Evolutionary conservation across 345 rosid species (phyloP).

Genomic region (Eucalyptus erythrocorys): DNA sequence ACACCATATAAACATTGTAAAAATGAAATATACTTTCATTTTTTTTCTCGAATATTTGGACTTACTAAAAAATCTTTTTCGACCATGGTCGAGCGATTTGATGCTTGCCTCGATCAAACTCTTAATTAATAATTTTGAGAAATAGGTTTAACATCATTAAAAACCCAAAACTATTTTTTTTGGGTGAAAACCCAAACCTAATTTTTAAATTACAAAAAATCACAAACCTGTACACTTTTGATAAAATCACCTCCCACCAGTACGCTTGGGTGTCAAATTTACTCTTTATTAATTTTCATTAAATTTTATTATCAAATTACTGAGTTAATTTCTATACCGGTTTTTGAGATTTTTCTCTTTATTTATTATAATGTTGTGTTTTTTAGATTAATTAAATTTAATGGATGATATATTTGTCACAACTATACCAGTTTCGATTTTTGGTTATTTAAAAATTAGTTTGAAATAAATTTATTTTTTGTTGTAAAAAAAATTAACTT

Average conservation of each 20-base stretch:
- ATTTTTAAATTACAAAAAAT: too few relatives aligned
- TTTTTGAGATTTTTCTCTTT: too few relatives aligned
- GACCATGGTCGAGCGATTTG: neutral
- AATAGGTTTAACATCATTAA: neutral
- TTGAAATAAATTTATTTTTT: too few relatives aligned
- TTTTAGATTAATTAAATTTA: too few relatives aligned
- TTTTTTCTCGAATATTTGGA: neutral
- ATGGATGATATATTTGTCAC: rapidly evolving
- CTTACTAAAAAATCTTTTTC: neutral
- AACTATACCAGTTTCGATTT: rapidly evolving
- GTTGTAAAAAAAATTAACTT: too few relatives aligned
- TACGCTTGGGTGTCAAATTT: rapidly evolving
- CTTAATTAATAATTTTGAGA: neutral
- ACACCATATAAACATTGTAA: neutral
- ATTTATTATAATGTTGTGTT: too few relatives aligned
- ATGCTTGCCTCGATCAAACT: neutral
- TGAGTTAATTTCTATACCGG: rapidly evolving
- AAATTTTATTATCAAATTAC: too few relatives aligned
- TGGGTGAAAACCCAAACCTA: rapidly evolving
- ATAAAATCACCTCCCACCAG: rapidly evolving
- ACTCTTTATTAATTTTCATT: rapidly evolving
- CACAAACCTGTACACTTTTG: rapidly evolving
- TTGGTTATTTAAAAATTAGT: too few relatives aligned
- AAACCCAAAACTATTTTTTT: rapidly evolving
- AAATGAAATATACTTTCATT: neutral